Base-by-base conservation (phyloP, 192 early-diverging fungal genomes). In the Coemansia interrupta region DNA sequence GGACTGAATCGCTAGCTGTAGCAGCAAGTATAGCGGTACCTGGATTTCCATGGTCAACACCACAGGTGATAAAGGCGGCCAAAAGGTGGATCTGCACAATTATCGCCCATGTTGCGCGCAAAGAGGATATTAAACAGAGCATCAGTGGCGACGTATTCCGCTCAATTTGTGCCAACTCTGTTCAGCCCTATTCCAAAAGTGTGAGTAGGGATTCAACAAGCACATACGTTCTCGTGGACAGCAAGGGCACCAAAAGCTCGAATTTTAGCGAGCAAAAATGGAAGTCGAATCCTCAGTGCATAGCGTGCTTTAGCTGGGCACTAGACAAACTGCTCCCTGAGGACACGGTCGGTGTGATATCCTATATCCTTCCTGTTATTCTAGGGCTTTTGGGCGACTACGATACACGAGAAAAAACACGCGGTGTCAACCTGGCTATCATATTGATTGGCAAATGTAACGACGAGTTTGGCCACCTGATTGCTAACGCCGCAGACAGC, bases 401-500 rank as follows among this genome's bases (percentile, higher is more conserved):
- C 41, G 66, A 69, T 12, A 54, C 36, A 17, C 36, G 44, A 26
- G 48, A 42, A 12, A 64, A 65, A 49, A 45, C 64, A 11, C 52
- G 66, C 15, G 76, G 76, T 4, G 22, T 79, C 20, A 39, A 56
- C 5, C 13, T 64, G 18, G 63, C 60, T 22, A 28, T 12, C 8
- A 0, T 28, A 14, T 50, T 79, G 38, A 48, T 64, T n/a, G 28
- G 18, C 4, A 54, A 55, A 14, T 38, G 18, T 1, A 30, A 23
- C 20, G 29, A 15, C 8, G 60, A 46, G 29, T 79, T 79, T 61
- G 96, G 96, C 7, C 94, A 98, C 60, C 73, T 97, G 59, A 95
- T 98, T 28, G 92, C 93, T 42, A 92, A 97, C 59, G 73, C 82
- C 15, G 79, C 85, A 14, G 95, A 90, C 22, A 89, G 88, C 50